Base-by-base conservation (phyloP, 2,329 filamentous ascomycete species). In the Microdochium nivale region DNA sequence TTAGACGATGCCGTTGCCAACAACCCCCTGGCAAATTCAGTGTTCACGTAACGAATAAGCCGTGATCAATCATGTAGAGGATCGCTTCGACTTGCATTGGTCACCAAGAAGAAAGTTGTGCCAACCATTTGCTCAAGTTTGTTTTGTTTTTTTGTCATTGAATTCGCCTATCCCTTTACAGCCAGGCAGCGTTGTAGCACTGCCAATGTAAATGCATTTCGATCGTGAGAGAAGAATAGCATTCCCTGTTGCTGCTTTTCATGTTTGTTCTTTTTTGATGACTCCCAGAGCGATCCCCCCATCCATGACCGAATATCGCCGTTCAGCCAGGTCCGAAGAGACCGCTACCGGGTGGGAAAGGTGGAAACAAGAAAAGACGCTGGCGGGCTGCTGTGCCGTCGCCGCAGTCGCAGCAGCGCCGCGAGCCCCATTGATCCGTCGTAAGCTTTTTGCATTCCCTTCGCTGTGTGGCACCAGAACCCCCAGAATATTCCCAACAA, bases 401-500 rank as follows among this genome's bases (percentile, higher is more conserved):
- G 24, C 46, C 46, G 24, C 24, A 24, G 46, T 14, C 19, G 24
- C 13, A 47, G 46, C 24, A 47, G 19, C 46, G 46, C 46, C 11
- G 10, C 46, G 19, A 8, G n/a, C 46, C 24, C 46, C 24, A 21
- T 25, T 21, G 46, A 30, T 30, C 24, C 24, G 46, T 30, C 14
- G 24, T 47, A 27, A 27, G 24, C 25, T 47, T 47, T 25, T 47
- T 25, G 46, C 25, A 27, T 47, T 47, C 46, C 46, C 46, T 47
- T 47, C 25, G 24, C 46, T 30, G 14, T 47, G 46, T 23, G 30
- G 25, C 24, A 47, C 46, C 46, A 47, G 21, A 47, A 47, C 46
- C 46, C 46, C 24, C 25, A 47, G 24, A 25, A 16, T 49, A 16
- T 48, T 35, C 52, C 55, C 40, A 32, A 49, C 37, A 52, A 46